Evolutionary conservation across 1,139 yeast species (phyloP), one percentile per base, ranked within the genome.

Genomic region (Hyphopichia buzzinii): DNA sequence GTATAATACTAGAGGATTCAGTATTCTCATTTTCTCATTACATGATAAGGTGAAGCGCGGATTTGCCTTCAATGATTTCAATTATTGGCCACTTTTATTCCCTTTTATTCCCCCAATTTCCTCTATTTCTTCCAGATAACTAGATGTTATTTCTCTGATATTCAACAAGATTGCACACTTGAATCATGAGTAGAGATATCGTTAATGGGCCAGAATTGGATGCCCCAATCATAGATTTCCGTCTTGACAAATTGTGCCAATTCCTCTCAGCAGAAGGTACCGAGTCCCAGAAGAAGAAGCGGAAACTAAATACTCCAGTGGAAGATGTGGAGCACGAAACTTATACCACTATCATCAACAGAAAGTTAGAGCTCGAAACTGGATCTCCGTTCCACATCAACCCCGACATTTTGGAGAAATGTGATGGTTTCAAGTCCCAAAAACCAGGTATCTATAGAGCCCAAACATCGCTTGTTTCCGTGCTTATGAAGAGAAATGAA

Each of bases 271-370:
- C 7, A 4, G 15, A n/a, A 3, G 23, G 19, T 12, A 4, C 4
- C 3, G 13, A 5, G 4, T 3, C 26, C 19, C 17, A 5, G 4
- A 30, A 14, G 13, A 30, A 30, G 14, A 12, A 13, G 17, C 12
- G 32, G 19, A 30, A 30, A 15, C 23, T 19, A n/a, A n/a, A n/a
- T n/a, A n/a, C n/a, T n/a, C n/a, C n/a, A n/a, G n/a, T n/a, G n/a
- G n/a, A n/a, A n/a, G n/a, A n/a, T n/a, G n/a, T n/a, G n/a, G n/a
- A n/a, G n/a, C n/a, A n/a, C 23, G 23, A 19, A 8, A 10, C 25
- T 4, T 26, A 32, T 11, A 32, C 23, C 34, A 32, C 30, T 10
- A 5, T 32, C 8, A 22, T 32, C 5, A 11, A 26, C n/a, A 12
- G 34, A 7, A 26, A 17, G 5, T 6, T 31, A 6, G 17, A n/a